These are phyloP conservation scores for Aspergillus saccharolyticus DNA, from an alignment of 495 filamentous ascomycete species.

Conservation along the genomic window DNA sequence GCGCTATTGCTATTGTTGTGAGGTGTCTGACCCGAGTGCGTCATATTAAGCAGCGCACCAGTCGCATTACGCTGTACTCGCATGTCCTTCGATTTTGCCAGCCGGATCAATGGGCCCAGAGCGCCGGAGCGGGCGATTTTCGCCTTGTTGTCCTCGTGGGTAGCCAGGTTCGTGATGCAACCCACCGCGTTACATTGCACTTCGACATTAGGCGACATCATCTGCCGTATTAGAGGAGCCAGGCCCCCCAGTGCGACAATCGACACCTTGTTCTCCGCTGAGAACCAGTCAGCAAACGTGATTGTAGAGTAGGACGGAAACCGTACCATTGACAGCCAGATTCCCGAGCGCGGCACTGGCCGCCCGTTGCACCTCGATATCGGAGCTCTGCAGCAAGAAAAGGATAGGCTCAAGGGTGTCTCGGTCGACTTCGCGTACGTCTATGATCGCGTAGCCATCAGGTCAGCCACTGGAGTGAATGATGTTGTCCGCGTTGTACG, in stretches of 20 bases:
- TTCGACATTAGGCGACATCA: slow-evolving; percentile 98
- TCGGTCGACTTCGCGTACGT: slow-evolving; percentile 92
- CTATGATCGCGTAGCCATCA: slow-evolving; percentile 40
- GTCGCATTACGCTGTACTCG: slow-evolving; percentile 96
- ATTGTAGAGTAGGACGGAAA: background rate
- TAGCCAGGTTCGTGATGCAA: slow-evolving; percentile 96
- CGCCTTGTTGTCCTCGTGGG: slow-evolving; percentile 98
- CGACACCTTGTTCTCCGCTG: slow-evolving; percentile 94
- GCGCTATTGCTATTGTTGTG: background rate
- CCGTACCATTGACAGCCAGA: slow-evolving; percentile 90
- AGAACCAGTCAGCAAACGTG: slow-evolving; percentile 40
- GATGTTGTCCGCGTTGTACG: slow-evolving; percentile 17
- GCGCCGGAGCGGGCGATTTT: slow-evolving; percentile 96
- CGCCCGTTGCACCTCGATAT: slow-evolving; percentile 95
- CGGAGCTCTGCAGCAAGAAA: slow-evolving; percentile 86
- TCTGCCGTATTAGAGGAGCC: slow-evolving; percentile 89
- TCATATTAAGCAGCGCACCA: slow-evolving; percentile 96
- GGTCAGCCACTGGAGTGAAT: slow-evolving; percentile 7
- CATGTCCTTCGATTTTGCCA: slow-evolving; percentile 98
- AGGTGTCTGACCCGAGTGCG: slow-evolving; percentile 76
- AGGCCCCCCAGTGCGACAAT: slow-evolving; percentile 91
- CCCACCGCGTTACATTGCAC: slow-evolving; percentile 99
- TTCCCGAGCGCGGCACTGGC: slow-evolving; percentile 96
- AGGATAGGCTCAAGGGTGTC: slow-evolving; percentile 95
- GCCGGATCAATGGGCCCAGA: slow-evolving; percentile 77